Base-by-base conservation (phyloP, 2,329 filamentous ascomycete species). In the Eurotiales sp. region DNA sequence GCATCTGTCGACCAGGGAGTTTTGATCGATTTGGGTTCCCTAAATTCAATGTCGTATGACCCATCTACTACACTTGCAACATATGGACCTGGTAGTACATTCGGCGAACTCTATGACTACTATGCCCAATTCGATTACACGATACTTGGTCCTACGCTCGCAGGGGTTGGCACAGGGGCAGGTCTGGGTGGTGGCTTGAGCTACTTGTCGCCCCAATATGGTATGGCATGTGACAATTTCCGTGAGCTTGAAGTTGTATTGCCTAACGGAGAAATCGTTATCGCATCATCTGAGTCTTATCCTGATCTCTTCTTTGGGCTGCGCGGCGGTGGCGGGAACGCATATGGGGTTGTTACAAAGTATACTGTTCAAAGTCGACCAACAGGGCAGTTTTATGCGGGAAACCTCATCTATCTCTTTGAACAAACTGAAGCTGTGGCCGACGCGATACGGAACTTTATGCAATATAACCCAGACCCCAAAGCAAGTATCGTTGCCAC, bases 401-500 rank as follows among this genome's bases (percentile, higher is more conserved):
- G 64, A 3, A 66, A 64, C 21, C 15, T 66, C 44, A 52, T 66
- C 25, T 66, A 61, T 29, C 30, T 58, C 14, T 60, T 63, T 12
- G 55, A 61, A 2, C 63, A 68, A 11, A 60, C 56, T 15, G 57
- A 62, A 21, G 53, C 54, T 5, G 59, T 66, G 4, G 56, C 64
- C 27, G 52, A 59, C 7, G 66, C 66, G 1, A 63, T 65, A 34
- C 53, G 54, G 11, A 55, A 66, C 46, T 69, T 69, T 44, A 61
- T 62, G 23, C 37, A 54, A 29, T 64, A 67, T 52, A 69, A 69
- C 54, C 61, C 53, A 11, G 64, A 69, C 21, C 60, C 66, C 1
- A 68, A 68, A 49, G 66, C 66, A 6, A 57, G 59, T 25, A 64
- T 69, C 41, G 61, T 69, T 50, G 63, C 61, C 3, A 68, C 65